These are phyloP conservation scores for Claviceps digitariae DNA, from an alignment of 2,329 filamentous ascomycete species.

Conservation along the genomic window DNA sequence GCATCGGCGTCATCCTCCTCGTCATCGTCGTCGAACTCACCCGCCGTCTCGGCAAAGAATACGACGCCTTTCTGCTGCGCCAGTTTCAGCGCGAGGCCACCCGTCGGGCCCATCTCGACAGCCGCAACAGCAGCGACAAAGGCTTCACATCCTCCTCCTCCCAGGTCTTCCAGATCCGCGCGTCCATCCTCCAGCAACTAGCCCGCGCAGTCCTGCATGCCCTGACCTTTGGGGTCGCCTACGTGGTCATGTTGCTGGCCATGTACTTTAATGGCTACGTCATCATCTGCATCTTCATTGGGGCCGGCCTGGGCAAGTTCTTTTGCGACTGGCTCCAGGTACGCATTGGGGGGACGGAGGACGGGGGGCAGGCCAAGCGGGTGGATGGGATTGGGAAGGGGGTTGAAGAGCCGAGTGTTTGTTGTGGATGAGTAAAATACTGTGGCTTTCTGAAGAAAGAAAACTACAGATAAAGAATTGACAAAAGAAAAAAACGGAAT, in stretches of 20 bases:
- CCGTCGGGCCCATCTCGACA: constrained; percentile 10
- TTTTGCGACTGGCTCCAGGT: constrained; percentile 38
- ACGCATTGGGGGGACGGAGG: constrained; percentile 18
- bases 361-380: constrained; percentile 13
- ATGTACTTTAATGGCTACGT: constrained; percentile 58
- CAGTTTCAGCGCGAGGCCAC: constrained; percentile 25
- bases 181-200: constrained; percentile 49
- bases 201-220: constrained; percentile 54
- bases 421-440: constrained; percentile 26
- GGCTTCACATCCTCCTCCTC: not conserved
- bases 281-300: constrained; percentile 61
- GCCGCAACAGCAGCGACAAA: constrained; percentile 8
- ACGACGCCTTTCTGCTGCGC: constrained; percentile 50
- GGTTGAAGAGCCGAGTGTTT: constrained; percentile 33
- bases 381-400: constrained; percentile 14
- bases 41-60: constrained; percentile 57
- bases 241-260: constrained; percentile 59
- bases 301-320: constrained; percentile 38
- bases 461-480: too few species aligned
- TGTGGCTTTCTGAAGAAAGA: too few species aligned
- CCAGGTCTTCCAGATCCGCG: constrained; percentile 29
- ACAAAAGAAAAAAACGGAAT: too few species aligned
- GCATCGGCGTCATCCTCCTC: constrained; percentile 61
- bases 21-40: constrained; percentile 59
- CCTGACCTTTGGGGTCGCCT: constrained; percentile 58